phyloP scores from a whole-genome alignment of 768 basidiomycete species.

The Boletus sensibilis region DNA sequence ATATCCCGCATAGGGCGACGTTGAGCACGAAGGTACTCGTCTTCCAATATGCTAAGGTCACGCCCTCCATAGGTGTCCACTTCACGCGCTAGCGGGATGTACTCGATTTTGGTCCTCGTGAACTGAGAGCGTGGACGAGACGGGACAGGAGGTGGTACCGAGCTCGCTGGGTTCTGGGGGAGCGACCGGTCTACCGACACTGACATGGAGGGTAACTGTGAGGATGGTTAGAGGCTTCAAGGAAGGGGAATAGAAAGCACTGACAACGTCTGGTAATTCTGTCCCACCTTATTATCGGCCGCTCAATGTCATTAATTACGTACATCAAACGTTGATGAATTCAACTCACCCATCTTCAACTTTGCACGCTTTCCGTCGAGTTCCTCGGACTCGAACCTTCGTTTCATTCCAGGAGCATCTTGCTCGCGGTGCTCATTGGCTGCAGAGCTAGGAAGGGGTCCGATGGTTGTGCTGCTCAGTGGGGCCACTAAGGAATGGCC shows the following conservation, averaged over 20 bases:
- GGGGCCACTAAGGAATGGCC: conserved; percentile 19
- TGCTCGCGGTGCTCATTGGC: conserved; percentile 45
- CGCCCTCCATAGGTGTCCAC: conserved; percentile 78
- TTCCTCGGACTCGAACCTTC: conserved; percentile 69
- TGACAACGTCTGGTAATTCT: conserved; percentile 53
- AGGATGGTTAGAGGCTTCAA: conserved; percentile 11
- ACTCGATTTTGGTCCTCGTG: conserved; percentile 82
- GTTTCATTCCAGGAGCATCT: conserved; percentile 65
- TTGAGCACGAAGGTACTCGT: conserved; percentile 52
- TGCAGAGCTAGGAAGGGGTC: conserved; percentile 8
- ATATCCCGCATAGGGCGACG: conserved; percentile 65
- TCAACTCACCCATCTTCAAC: conserved; percentile 64
- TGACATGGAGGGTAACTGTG: conserved; percentile 21
- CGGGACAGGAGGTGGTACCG: conserved; percentile 31
- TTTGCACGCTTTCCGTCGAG: conserved; percentile 66
- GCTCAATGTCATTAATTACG: conserved; percentile 26
- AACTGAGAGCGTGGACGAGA: conserved; percentile 47
- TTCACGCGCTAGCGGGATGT: conserved; percentile 76
- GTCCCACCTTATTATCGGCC: conserved; percentile 31
- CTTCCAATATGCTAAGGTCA: conserved; percentile 65
- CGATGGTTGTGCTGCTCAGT: conserved; percentile 12
- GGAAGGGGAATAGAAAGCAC: conserved; percentile 25
- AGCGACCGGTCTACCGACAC: conserved; percentile 16
- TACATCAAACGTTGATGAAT: conserved; percentile 24
- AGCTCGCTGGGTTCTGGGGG: conserved; percentile 25